Conservation (phyloP, 2,329 filamentous ascomycete genomes). For the Gaeumannomyces sp. region DNA sequence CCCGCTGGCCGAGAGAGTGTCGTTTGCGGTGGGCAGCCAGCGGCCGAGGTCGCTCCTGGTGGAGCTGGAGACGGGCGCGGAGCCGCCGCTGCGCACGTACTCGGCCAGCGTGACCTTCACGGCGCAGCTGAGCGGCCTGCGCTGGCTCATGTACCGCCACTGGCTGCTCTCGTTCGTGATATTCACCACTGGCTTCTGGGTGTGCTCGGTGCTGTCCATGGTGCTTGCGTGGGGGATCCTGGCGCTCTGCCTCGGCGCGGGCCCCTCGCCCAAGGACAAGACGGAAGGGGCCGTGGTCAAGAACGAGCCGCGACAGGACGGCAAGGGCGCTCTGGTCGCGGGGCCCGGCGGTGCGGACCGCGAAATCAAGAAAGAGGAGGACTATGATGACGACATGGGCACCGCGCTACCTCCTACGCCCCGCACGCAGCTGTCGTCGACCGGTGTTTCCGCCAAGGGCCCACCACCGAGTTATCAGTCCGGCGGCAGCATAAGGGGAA, state of each 20-base stretch:
- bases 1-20: conserved; percentile 65
- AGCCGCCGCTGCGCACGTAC: conserved; percentile 68
- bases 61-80: conserved; percentile 56
- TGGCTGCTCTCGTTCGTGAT: conserved; percentile 61
- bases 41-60: conserved; percentile 43
- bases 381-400: not conserved
- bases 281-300: not conserved
- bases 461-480: conserved; percentile 10
- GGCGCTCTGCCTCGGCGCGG: conserved; percentile 20
- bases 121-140: conserved; percentile 68
- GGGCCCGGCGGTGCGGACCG: not conserved
- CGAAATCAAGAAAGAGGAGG: conserved; percentile 8
- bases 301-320: conserved; percentile 2
- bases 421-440: not conserved
- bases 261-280: not conserved
- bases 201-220: conserved; percentile 63
- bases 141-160: conserved; percentile 84
- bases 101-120: conserved; percentile 59
- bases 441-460: not conserved
- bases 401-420: not conserved
- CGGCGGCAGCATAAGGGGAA: conserved; percentile 5
- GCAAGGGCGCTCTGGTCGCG: not conserved
- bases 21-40: conserved; percentile 43
- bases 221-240: conserved; percentile 57
- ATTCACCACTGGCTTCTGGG: conserved; percentile 71